phyloP scores from a whole-genome alignment of 345 rosid genomes.

The Eucalyptus albens region DNA sequence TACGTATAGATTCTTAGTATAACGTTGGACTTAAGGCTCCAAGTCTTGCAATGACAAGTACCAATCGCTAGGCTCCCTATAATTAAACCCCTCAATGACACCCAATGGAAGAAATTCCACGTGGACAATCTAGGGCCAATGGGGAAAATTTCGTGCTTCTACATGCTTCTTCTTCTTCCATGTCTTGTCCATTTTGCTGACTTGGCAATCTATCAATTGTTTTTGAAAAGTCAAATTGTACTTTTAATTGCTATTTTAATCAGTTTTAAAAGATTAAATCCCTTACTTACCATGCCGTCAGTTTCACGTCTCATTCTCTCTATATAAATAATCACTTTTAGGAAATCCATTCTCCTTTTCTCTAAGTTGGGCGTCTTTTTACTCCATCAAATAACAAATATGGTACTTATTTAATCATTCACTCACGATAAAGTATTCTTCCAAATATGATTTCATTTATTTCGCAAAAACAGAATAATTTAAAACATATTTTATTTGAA shows the following conservation, averaged over 20 bases:
- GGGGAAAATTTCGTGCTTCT: not conserved
- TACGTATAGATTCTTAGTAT: not conserved
- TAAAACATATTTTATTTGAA: too few relatives aligned
- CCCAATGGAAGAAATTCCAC: not conserved
- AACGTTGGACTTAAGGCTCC: not conserved
- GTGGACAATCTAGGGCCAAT: not conserved
- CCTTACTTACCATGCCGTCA: not conserved
- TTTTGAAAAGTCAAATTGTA: not conserved
- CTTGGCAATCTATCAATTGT: not conserved
- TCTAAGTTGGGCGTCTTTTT: not conserved
- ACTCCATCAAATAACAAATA: not conserved
- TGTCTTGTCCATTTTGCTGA: not conserved
- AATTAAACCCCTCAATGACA: not conserved
- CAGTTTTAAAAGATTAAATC: not conserved
- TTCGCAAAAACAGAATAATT: too few relatives aligned
- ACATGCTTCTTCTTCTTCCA: not conserved
- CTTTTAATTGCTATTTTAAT: not conserved
- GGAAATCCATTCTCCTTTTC: not conserved
- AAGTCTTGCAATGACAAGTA: not conserved
- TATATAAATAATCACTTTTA: not conserved
- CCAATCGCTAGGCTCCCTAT: not conserved
- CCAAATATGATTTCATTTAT: not conserved
- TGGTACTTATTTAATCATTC: not conserved
- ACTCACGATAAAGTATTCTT: accelerated
- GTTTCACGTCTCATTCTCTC: not conserved